phyloP scores from a whole-genome alignment of 768 basidiomycete genomes.

The Serendipita sp. region DNA sequence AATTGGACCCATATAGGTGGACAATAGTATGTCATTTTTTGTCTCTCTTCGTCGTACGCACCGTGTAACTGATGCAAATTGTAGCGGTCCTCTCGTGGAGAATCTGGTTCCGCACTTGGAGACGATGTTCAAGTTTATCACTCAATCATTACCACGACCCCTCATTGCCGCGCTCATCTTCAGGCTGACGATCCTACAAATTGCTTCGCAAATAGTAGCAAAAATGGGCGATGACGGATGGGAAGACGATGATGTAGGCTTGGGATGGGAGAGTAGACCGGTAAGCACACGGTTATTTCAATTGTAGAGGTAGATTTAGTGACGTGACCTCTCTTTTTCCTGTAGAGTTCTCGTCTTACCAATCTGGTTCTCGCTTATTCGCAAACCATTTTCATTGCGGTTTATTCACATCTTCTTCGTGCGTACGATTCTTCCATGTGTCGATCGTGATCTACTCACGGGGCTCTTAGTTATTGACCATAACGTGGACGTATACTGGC shows the following conservation, averaged over 20 bases:
- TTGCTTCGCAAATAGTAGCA: constrained; percentile 68
- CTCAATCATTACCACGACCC: constrained; percentile 73
- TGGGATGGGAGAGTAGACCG: constrained; percentile 57
- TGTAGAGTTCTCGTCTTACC: constrained; percentile 59
- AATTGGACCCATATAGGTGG: not conserved
- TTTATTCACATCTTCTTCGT: constrained; percentile 77
- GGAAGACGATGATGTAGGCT: constrained; percentile 50
- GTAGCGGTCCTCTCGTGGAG: constrained; percentile 37
- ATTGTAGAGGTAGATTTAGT: not conserved
- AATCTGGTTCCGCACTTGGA: constrained; percentile 72
- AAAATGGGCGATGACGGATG: constrained; percentile 70
- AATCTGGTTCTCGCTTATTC: constrained; percentile 63
- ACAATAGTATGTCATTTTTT: constrained; percentile 6
- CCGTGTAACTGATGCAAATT: not conserved
- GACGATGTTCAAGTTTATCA: constrained; percentile 62
- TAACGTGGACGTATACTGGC: constrained; percentile 86
- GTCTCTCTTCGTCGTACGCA: not conserved
- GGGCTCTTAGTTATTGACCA: constrained; percentile 54
- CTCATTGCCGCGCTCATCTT: constrained; percentile 65
- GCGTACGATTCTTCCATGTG: constrained; percentile 19
- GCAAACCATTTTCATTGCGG: constrained; percentile 69
- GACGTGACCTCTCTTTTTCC: not conserved
- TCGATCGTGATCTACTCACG: not conserved
- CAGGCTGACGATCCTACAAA: constrained; percentile 61
- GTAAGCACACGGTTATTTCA: constrained; percentile 24